phyloP scores from a whole-genome alignment of 1,284 basidiomycete species.

The Rhodotorula sp. region DNA sequence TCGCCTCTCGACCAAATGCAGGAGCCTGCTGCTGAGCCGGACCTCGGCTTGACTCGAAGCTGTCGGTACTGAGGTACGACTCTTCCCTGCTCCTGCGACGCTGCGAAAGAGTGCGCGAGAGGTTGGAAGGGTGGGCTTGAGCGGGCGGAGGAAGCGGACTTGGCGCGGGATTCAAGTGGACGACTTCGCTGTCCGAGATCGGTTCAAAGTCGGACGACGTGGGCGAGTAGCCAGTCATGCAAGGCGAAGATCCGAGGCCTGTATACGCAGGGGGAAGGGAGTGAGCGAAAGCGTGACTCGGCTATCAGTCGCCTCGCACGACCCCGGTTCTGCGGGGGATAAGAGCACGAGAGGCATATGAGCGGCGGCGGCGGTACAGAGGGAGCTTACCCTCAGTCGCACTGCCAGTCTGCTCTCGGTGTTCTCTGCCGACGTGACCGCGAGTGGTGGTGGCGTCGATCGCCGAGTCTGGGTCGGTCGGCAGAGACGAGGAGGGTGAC shows the following conservation, averaged over 20 bases:
- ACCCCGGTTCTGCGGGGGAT: not conserved
- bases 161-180: not conserved
- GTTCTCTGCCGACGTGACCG: no score
- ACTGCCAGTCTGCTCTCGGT: not conserved
- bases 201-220: slow-evolving; percentile 21
- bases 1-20: not conserved
- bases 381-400: not conserved
- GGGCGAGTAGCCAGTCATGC: slow-evolving; percentile 11
- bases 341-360: not conserved
- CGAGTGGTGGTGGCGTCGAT: no score
- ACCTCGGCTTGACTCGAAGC: not conserved
- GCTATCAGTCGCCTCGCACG: not conserved
- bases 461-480: no score
- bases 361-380: not conserved
- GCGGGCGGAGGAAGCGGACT: not conserved
- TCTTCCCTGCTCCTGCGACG: not conserved
- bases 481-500: no score
- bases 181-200: slow-evolving; percentile 16
- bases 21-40: not conserved
- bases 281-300: not conserved
- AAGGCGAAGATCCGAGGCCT: slow-evolving; percentile 8
- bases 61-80: slow-evolving; percentile 2
- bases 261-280: not conserved
- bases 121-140: not conserved
- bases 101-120: slow-evolving; percentile 15